Evolutionary conservation across 768 basidiomycete genomes (phyloP).

Genomic region (Nidularia pulvinata): DNA sequence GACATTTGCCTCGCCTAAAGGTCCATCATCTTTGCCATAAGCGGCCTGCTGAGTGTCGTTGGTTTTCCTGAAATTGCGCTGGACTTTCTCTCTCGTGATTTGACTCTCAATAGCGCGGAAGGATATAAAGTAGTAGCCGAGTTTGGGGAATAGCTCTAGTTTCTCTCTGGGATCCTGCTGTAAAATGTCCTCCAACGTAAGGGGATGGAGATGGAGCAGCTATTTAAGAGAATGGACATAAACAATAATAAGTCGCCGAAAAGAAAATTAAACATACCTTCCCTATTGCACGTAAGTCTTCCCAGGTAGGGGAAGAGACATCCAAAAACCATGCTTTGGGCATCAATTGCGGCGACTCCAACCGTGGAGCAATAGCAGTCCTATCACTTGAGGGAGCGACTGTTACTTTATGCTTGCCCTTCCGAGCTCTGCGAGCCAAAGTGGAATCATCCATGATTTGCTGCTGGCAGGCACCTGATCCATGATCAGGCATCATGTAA

Average conservation of each 20-base stretch:
- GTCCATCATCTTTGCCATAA: conserved; percentile 31
- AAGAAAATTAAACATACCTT: conserved; percentile 46
- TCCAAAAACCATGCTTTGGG: conserved; percentile 89
- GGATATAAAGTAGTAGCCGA: conserved; percentile 92
- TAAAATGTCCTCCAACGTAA: conserved; percentile 92
- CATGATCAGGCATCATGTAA: neutral
- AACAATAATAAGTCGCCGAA: no score
- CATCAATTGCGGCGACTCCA: conserved; percentile 5
- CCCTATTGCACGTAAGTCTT: conserved; percentile 84
- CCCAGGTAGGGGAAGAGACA: conserved; percentile 84
- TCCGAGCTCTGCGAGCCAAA: conserved; percentile 23
- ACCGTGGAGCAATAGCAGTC: neutral
- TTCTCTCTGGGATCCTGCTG: conserved; percentile 94
- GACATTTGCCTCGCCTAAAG: conserved; percentile 77
- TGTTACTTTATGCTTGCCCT: conserved; percentile 46
- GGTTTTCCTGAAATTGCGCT: conserved; percentile 23
- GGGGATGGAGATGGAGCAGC: conserved; percentile 87
- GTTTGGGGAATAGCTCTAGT: conserved; percentile 79
- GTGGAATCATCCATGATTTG: neutral
- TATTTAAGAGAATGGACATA: no score
- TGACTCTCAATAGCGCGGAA: conserved; percentile 79
- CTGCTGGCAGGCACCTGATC: neutral
- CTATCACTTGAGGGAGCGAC: neutral
- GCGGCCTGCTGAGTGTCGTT: conserved; percentile 12
- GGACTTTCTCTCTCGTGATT: conserved; percentile 36